Percentiles rank a stretch among this genome's conserved stretches.
phyloP scores from a whole-genome alignment of 2,329 filamentous ascomycete genomes.

The Dothiorella sarmentorum region DNA sequence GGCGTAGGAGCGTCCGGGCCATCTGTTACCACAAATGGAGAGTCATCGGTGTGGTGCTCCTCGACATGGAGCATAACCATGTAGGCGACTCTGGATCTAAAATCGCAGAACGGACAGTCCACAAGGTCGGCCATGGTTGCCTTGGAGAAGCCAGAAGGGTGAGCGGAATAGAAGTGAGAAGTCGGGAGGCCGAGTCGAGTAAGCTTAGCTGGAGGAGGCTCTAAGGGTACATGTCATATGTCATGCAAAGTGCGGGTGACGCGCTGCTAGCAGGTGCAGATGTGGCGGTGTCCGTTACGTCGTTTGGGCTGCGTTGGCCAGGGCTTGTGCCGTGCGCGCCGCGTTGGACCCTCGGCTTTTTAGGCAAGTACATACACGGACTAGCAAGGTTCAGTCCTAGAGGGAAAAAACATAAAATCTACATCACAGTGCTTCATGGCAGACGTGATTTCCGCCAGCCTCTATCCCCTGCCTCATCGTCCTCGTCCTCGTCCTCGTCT shows the following conservation, averaged over 20 bases:
- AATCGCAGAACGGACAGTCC: constrained; percentile 15
- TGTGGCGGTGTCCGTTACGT: background rate
- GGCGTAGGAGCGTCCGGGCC: background rate
- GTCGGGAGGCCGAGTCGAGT: background rate
- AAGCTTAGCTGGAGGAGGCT: background rate
- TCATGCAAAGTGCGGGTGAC: background rate
- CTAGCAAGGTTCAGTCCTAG: background rate
- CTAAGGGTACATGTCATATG: background rate
- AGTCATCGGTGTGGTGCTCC: constrained; percentile 37
- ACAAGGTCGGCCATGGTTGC: constrained; percentile 11
- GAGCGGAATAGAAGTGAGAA: background rate
- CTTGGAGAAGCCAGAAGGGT: background rate
- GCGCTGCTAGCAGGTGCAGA: background rate
- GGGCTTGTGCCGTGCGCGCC: background rate
- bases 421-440: constrained; percentile 1
- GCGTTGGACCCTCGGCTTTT: background rate
- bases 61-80: constrained; percentile 40
- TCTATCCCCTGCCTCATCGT: background rate
- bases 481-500: background rate
- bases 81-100: constrained; percentile 23
- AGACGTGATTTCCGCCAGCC: background rate
- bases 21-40: constrained; percentile 35
- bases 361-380: background rate
- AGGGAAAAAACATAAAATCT: background rate
- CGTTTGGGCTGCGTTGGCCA: background rate